Base-by-base conservation (phyloP, 192 early-diverging fungal species). In the Linnemannia hyalina region DNA sequence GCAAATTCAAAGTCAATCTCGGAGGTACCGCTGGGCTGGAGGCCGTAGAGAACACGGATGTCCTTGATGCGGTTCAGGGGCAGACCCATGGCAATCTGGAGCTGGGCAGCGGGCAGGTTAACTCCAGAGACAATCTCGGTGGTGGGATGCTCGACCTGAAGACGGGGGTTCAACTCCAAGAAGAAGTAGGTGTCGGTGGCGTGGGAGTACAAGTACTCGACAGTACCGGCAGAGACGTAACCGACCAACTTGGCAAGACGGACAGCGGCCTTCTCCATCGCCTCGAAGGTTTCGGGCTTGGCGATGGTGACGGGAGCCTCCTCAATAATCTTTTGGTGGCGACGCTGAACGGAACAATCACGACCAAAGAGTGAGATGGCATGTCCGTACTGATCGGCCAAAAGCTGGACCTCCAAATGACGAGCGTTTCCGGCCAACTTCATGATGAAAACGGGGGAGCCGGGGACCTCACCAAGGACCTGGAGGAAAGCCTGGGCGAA, bases 261-360 rank as follows among this genome's bases (percentile, higher is more conserved):
- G 41, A 99, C 98, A n/a, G 98, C 98, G 8, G 97, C 96, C 89
- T 94, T 93, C 91, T 99, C 98, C 98, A 99, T 99, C 55, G 93
- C 81, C 77, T 95, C 92, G 76, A 96, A 96, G 4, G 94, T 94
- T 52, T 95, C 93, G 68, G 91, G 88, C 89, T 93, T 88, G 89
- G 97, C 94, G 75, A 96, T 95, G 60, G 92, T 97, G 49, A 99
- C 97, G 8, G 97, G 98, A 5, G 98, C 98, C 89, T 99, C 98
- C 89, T 99, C 98, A 57, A 99, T 95, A 87, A 99, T 99, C 92
- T 99, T 99, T 91, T 99, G 98, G 83, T 99, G 98, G 47, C 98
- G 94, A 78, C 98, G 93, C 92, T 99, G 98, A 16, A 99, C 97
- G 9, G 97, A 98, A 85, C 98, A 99, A 90, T 99, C 98, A 70